Evolutionary conservation across 768 basidiomycete species (phyloP).

Genomic region (Xerocomellus chrysenteron): DNA sequence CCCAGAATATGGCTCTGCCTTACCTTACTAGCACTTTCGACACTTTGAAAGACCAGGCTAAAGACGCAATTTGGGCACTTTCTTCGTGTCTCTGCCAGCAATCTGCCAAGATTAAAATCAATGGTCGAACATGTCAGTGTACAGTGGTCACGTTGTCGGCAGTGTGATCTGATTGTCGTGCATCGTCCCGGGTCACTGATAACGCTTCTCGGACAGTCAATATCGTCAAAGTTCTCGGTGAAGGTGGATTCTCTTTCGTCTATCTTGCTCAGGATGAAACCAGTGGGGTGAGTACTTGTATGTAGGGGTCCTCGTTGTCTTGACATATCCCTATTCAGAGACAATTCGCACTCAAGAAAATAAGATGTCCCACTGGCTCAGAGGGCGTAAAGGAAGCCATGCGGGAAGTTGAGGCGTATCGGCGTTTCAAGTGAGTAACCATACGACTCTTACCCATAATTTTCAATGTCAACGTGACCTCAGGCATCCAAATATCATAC

Average conservation of each 20-base stretch:
- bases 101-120: constrained; percentile 89
- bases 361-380: constrained; percentile 84
- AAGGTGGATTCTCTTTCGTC: constrained; percentile 94
- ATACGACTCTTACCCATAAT: neutral
- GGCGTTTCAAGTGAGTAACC: constrained; percentile 80
- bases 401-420: constrained; percentile 90
- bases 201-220: constrained; percentile 52
- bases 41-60: constrained; percentile 67
- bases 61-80: constrained; percentile 80
- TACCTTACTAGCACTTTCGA: constrained; percentile 47
- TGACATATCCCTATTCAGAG: constrained; percentile 44
- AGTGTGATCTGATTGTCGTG: constrained; percentile 2
- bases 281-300: constrained; percentile 61
- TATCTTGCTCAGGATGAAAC: constrained; percentile 85
- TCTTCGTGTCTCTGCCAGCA: constrained; percentile 80
- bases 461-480: neutral
- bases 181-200: neutral
- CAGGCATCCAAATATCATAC: constrained; percentile 96
- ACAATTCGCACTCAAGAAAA: constrained; percentile 96
- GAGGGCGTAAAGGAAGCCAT: constrained; percentile 89
- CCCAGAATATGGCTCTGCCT: constrained; percentile 28
- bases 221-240: constrained; percentile 89
- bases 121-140: constrained; percentile 85
- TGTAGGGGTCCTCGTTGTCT: neutral
- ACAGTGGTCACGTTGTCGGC: neutral